Conservation (phyloP, 768 basidiomycete species). For the Amanita pseudoporphyria region DNA sequence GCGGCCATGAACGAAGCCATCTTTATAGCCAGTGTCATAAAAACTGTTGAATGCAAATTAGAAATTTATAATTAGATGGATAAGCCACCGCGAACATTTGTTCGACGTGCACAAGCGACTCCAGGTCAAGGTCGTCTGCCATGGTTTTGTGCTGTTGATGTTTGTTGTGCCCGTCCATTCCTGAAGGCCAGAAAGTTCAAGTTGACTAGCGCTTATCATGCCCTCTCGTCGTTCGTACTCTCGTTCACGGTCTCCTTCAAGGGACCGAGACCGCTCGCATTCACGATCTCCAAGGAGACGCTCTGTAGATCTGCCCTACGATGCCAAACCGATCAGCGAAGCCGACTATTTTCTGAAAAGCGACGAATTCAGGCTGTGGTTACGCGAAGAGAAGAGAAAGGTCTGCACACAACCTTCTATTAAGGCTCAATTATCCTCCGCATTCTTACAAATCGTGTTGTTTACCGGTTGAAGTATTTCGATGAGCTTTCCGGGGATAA, state of each 20-base stretch:
- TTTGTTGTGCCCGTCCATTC: neutral
- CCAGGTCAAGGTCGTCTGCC: constrained; percentile 42
- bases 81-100: constrained; percentile 36
- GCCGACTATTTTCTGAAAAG: constrained; percentile 87
- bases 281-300: constrained; percentile 37
- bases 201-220: constrained; percentile 18
- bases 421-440: constrained; percentile 1
- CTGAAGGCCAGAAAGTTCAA: too few species aligned
- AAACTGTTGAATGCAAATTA: constrained; percentile 39
- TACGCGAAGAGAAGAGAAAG: constrained; percentile 57
- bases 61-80: neutral
- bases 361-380: constrained; percentile 80
- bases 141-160: constrained; percentile 12
- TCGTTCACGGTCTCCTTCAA: constrained; percentile 21
- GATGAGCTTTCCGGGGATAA: constrained; percentile 78
- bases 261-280: constrained; percentile 23
- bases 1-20: constrained; percentile 77
- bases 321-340: constrained; percentile 58
- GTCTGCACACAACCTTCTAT: constrained; percentile 20
- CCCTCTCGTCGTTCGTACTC: constrained; percentile 29
- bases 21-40: constrained; percentile 67
- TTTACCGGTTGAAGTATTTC: constrained; percentile 50
- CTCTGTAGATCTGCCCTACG: constrained; percentile 37
- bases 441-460: constrained; percentile 3
- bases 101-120: constrained; percentile 51